A percentile compares a stretch with the other conserved stretches of the same genome.
These are phyloP conservation scores for Monilinia laxa DNA, from an alignment of 2,329 filamentous ascomycete genomes.

Conservation along the genomic window DNA sequence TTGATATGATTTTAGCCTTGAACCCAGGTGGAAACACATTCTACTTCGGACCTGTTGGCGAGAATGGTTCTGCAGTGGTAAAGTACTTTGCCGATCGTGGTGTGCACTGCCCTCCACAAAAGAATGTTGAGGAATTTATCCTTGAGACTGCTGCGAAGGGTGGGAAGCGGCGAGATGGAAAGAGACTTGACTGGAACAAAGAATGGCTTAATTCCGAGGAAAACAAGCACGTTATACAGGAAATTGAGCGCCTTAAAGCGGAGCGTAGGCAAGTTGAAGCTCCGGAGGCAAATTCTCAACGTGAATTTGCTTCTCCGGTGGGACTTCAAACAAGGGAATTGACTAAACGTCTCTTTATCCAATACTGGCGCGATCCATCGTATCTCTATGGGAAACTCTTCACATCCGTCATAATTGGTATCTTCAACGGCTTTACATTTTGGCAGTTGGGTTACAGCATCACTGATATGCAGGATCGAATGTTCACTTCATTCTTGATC, in stretches of 20 bases:
- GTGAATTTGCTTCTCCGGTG: constrained; percentile 66
- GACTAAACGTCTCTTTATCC: constrained; percentile 67
- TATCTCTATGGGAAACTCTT: constrained; percentile 79
- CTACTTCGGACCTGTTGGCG: constrained; percentile 71
- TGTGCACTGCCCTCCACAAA: constrained; percentile 62
- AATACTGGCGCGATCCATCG: constrained; percentile 74
- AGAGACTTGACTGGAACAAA: constrained; percentile 68
- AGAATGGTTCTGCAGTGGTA: constrained; percentile 63
- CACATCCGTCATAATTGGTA: constrained; percentile 65
- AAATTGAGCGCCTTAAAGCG: constrained; percentile 55
- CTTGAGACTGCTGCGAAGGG: constrained; percentile 63
- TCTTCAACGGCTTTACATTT: constrained; percentile 81
- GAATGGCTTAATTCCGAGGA: constrained; percentile 69
- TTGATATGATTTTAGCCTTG: constrained; percentile 70
- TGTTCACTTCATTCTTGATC: constrained; percentile 71
- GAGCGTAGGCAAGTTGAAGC: constrained; percentile 42
- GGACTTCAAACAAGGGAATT: constrained; percentile 63
- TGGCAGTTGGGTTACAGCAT: constrained; percentile 65
- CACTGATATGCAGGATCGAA: constrained; percentile 71
- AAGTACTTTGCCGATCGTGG: constrained; percentile 68
- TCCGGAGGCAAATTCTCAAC: constrained; percentile 42
- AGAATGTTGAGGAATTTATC: constrained; percentile 67
- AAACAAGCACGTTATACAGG: constrained; percentile 55
- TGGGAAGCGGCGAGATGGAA: constrained; percentile 49
- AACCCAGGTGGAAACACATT: constrained; percentile 66